Base-by-base conservation (phyloP, 2,329 filamentous ascomycete genomes). In the Trichoderma gracile region DNA sequence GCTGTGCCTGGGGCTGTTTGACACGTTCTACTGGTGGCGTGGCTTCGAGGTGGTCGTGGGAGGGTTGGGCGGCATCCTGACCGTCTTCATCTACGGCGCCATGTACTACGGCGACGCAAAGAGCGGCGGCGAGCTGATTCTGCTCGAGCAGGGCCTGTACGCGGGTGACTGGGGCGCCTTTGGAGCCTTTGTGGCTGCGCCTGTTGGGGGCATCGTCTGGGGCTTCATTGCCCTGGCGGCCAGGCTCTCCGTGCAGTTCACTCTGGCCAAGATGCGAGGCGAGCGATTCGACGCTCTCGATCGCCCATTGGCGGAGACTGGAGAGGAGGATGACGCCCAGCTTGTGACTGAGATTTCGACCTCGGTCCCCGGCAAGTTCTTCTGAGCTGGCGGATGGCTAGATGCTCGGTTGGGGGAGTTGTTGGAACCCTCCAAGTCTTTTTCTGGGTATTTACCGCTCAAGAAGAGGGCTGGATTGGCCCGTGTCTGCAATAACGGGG, bases 11-110 rank as follows among this genome's bases (percentile, higher is more conserved):
- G 91, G 91, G 0, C 79, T 95, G 8, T 83, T 79, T 40, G 85
- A 91, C 56, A n/a, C 9, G 2, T 89, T 90, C 75, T 91, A 90
- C 78, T 93, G 86, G 81, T 92, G 90, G 87, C 85, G 87, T 49
- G 91, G 91, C 17, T 90, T 92, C 71, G 91, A 95, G 76, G 90
- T 94, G 30, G 86, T 95, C 17, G 83, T 89, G 33, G 91, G 90
- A 63, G 89, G 90, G 0, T 80, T 94, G 0, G 91, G 91, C 10
- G 91, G 91, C 19, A 86, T 95, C 60, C 75, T 95, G 23, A 88
- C 88, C 12, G 89, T 95, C 67, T 95, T 93, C 78, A 82, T 94
- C 71, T 95, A 93, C 69, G 91, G 91, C 5, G 81, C 88, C 15
- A 84, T 92, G 66, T 95, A 93, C 79, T 93, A 90, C 73, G 89